These are phyloP conservation scores for Bremia lactucae DNA, from an alignment of 352 stramenopile species.

Conservation along the genomic window DNA sequence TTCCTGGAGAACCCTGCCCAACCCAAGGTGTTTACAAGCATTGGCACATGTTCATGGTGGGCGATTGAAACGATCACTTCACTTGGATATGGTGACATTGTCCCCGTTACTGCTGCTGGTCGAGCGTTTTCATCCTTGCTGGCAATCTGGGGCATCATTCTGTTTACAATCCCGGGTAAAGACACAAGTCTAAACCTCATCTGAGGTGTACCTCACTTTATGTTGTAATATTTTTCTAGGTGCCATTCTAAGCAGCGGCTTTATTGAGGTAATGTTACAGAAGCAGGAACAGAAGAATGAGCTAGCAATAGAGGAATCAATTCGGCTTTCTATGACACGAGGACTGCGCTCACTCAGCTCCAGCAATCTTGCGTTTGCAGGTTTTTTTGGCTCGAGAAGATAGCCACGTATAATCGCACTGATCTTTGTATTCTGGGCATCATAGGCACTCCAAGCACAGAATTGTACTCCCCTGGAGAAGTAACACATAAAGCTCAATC, in stretches of 20 bases:
- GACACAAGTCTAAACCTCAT: background rate
- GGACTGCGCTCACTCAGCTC: slow-evolving; percentile 41
- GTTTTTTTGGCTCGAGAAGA: too few relatives aligned
- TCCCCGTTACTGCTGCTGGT: slow-evolving; percentile 51
- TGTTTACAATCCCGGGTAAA: slow-evolving; percentile 71
- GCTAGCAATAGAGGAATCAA: slow-evolving; percentile 34
- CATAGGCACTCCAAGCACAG: slow-evolving; percentile 23
- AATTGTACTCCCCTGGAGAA: slow-evolving; percentile 15
- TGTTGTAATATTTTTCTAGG: slow-evolving; percentile 14
- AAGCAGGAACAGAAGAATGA: slow-evolving; percentile 48
- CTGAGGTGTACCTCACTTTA: background rate
- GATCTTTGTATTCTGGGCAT: too few relatives aligned
- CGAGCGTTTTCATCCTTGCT: slow-evolving; percentile 67
- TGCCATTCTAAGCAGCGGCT: slow-evolving; percentile 67
- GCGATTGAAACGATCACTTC: slow-evolving; percentile 78
- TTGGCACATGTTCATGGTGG: slow-evolving; percentile 71
- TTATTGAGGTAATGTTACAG: slow-evolving; percentile 81
- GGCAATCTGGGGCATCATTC: slow-evolving; percentile 76
- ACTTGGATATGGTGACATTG: slow-evolving; percentile 81
- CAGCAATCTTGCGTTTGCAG: slow-evolving; percentile 9
- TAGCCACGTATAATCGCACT: too few relatives aligned
- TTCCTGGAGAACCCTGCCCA: slow-evolving; percentile 70
- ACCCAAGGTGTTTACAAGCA: slow-evolving; percentile 66
- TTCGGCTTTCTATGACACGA: slow-evolving; percentile 38
- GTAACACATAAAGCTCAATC: slow-evolving; percentile 6